Conservation (phyloP, 352 stramenopile genomes). For the Thalassiosira hispida region DNA sequence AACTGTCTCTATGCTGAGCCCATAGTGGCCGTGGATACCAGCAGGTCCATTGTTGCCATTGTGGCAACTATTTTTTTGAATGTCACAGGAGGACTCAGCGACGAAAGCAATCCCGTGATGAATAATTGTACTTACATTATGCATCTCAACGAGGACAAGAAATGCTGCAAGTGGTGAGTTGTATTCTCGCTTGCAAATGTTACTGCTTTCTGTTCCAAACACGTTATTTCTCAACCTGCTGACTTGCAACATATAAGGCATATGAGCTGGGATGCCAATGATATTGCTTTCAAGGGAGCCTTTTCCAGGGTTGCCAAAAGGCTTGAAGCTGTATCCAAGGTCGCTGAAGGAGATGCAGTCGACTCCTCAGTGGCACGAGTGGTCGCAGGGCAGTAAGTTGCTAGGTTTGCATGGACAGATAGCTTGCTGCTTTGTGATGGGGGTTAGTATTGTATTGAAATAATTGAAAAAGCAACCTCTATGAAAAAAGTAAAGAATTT, state of each 20-base stretch:
- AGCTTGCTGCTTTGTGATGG: too few relatives aligned
- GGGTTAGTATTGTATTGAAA: too few relatives aligned
- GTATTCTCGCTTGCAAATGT: neutral
- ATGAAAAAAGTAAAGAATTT: too few relatives aligned
- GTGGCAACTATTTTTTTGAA: neutral
- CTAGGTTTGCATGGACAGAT: neutral
- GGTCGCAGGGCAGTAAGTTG: neutral
- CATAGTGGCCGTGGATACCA: constrained; percentile 1
- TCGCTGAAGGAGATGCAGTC: neutral
- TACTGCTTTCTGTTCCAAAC: neutral
- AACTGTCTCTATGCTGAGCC: constrained; percentile 1
- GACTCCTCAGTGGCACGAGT: neutral
- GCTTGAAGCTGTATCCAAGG: neutral
- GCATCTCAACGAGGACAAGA: constrained; percentile 10
- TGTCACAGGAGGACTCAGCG: constrained; percentile 4
- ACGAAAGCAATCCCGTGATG: constrained; percentile 14
- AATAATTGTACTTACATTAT: neutral
- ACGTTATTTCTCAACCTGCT: neutral
- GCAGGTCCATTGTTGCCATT: constrained; percentile 4
- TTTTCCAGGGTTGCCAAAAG: neutral
- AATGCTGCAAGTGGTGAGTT: neutral
- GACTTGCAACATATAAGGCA: neutral
- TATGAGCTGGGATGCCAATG: neutral
- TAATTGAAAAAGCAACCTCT: too few relatives aligned
- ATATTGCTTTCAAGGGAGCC: neutral